A percentile compares a stretch with the other conserved stretches of the same genome.
Conservation (phyloP, 768 basidiomycete genomes). For the Daedaleopsis sinensis region DNA sequence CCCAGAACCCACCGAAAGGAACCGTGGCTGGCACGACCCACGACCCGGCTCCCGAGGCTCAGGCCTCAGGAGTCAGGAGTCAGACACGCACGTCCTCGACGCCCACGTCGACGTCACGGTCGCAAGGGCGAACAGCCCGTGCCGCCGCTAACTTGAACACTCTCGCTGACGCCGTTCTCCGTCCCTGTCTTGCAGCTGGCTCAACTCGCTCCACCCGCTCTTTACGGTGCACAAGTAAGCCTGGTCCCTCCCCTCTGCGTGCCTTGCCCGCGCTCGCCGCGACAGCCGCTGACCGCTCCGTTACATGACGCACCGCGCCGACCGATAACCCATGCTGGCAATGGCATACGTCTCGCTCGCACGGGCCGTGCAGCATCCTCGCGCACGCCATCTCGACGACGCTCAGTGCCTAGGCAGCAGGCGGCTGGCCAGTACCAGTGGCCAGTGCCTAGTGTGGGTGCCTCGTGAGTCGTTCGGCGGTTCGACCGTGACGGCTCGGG, state of each 20-base stretch:
- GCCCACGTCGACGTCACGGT: not conserved
- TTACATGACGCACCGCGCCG: too few relatives aligned
- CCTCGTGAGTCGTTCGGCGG: not conserved
- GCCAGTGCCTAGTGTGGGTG: not conserved
- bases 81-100: too few relatives aligned
- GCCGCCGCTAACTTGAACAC: too few relatives aligned
- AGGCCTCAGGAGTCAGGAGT: too few relatives aligned
- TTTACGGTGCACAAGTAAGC: constrained; percentile 66
- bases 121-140: not conserved
- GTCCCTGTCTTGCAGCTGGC: constrained; percentile 47
- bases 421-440: not conserved
- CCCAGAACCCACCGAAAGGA: not conserved
- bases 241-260: constrained; percentile 1
- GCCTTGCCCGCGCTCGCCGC: constrained; percentile 1
- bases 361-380: constrained; percentile 42
- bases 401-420: constrained; percentile 37
- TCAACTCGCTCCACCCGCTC: constrained; percentile 61
- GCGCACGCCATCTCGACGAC: constrained; percentile 54
- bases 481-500: too few relatives aligned
- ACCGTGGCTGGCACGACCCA: not conserved
- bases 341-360: too few relatives aligned
- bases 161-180: too few relatives aligned
- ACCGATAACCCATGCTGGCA: constrained; percentile 1
- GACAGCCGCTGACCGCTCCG: too few relatives aligned
- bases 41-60: not conserved